Conservation (phyloP, 257 asterid species). For the Solanum dulcamara region DNA sequence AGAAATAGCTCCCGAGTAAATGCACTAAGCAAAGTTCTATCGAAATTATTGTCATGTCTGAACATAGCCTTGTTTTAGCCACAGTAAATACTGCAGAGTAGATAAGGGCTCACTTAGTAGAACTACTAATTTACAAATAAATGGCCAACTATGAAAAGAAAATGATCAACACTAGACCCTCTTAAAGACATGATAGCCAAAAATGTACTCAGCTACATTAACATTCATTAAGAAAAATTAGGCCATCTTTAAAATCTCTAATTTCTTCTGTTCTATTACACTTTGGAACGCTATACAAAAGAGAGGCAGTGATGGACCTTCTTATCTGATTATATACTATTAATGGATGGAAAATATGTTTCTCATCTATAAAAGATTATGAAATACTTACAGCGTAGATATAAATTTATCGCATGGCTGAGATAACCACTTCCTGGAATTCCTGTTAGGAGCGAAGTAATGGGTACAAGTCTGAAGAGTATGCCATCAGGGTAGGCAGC, state of each 20-base stretch:
- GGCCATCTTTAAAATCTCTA: neutral
- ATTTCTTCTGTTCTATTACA: neutral
- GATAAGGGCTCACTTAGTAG: neutral
- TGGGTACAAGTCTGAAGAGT: slow-evolving; percentile 82
- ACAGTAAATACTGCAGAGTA: neutral
- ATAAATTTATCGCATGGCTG: slow-evolving; percentile 95
- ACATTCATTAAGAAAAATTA: neutral
- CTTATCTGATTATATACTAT: neutral
- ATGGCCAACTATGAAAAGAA: neutral
- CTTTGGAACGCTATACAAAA: neutral
- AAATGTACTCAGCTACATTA: neutral
- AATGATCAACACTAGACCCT: neutral
- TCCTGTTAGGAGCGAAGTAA: slow-evolving; percentile 89
- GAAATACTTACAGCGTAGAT: slow-evolving; percentile 61
- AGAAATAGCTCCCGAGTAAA: neutral
- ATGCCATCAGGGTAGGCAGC: slow-evolving; percentile 88
- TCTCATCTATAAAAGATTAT: neutral
- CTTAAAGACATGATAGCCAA: neutral
- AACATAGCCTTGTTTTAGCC: neutral
- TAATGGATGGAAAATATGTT: neutral
- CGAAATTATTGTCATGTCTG: neutral
- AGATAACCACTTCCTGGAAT: slow-evolving; percentile 99
- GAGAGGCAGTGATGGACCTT: neutral
- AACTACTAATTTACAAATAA: neutral
- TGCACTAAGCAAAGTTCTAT: neutral